Evolutionary conservation across 192 early-diverging fungal genomes (phyloP).

Genomic region (Mortierella hygrophila): DNA sequence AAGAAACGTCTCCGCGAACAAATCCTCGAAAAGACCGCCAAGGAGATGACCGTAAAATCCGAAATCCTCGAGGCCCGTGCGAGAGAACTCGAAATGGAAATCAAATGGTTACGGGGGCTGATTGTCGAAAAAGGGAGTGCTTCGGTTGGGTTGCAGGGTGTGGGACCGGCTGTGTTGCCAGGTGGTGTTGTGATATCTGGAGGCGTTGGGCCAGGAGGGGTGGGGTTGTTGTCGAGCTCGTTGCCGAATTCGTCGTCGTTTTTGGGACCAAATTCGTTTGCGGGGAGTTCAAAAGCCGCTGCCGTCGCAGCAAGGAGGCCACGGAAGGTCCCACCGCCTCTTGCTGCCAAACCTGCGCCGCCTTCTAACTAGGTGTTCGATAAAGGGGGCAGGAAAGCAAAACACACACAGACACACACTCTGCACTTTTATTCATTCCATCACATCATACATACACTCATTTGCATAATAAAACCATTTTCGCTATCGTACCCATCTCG

Average conservation of each 20-base stretch:
- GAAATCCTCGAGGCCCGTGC: slow-evolving; percentile 82
- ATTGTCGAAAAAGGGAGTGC: slow-evolving; percentile 59
- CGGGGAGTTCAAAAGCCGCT: not conserved
- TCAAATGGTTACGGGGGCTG: slow-evolving; percentile 89
- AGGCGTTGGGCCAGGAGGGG: not conserved
- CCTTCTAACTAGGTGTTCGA: not conserved
- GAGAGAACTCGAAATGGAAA: slow-evolving; percentile 92
- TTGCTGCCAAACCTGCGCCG: not conserved
- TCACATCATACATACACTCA: no score
- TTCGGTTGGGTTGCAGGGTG: not conserved
- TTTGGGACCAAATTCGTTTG: not conserved
- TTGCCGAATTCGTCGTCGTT: not conserved
- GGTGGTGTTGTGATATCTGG: not conserved
- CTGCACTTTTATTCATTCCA: no score
- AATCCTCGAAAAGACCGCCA: slow-evolving; percentile 85
- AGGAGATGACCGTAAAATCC: slow-evolving; percentile 83
- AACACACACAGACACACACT: not conserved
- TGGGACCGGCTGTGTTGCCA: not conserved
- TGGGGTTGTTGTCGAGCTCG: not conserved
- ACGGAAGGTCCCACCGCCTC: not conserved
- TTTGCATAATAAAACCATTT: no score
- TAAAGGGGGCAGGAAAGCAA: not conserved
- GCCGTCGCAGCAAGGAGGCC: not conserved
- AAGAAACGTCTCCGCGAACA: slow-evolving; percentile 96
- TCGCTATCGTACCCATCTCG: no score